These are phyloP conservation scores for Psilocybe subaeruginosa DNA, from an alignment of 768 basidiomycete species.

Conservation along the genomic window DNA sequence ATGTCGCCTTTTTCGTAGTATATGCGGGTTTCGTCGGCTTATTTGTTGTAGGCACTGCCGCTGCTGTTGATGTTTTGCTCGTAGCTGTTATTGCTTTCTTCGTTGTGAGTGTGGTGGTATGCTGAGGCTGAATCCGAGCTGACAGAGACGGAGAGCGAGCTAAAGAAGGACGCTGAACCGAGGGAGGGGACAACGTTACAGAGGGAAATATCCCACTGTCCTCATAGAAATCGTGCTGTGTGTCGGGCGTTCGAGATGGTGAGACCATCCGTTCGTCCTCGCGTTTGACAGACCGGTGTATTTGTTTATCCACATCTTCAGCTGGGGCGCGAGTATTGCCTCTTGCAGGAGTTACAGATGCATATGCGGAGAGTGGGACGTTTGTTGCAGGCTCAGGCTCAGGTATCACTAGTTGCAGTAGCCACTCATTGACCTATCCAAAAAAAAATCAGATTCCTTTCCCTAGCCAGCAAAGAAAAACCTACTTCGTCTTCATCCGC, in stretches of 20 bases:
- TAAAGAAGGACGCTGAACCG: neutral
- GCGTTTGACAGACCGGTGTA: neutral
- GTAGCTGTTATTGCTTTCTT: neutral
- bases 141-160: neutral
- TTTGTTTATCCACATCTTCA: neutral
- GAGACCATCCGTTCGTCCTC: neutral
- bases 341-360: neutral
- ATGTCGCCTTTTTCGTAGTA: neutral
- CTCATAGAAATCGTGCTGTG: neutral
- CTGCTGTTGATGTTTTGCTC: neutral
- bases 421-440: constrained; percentile 7
- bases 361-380: neutral
- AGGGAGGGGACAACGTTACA: constrained; percentile 17
- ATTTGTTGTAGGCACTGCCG: neutral
- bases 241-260: neutral
- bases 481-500: constrained; percentile 14
- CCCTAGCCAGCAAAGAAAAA: neutral
- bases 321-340: neutral
- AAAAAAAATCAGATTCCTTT: neutral
- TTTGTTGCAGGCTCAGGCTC: neutral
- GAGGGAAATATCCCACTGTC: constrained; percentile 16
- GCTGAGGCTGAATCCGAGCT: neutral
- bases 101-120: neutral
- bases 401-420: constrained; percentile 18
- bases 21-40: neutral